These are phyloP conservation scores for Microdochium bolleyi DNA, from an alignment of 2,329 filamentous ascomycete species.

Conservation along the genomic window DNA sequence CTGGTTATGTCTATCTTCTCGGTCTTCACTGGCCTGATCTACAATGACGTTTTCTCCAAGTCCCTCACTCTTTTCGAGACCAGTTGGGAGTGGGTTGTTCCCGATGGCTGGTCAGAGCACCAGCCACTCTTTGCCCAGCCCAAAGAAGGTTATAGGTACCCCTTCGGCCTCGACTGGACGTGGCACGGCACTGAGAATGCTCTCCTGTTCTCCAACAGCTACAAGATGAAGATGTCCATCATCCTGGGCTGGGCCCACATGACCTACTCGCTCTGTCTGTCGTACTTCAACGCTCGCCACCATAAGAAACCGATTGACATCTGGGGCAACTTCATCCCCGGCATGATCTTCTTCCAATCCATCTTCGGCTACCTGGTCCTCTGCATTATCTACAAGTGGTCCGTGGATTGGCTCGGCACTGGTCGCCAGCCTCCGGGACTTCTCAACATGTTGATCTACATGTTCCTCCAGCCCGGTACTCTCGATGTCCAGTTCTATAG, in stretches of 20 bases:
- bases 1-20: conserved; percentile 97
- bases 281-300: conserved; percentile 87
- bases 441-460: conserved; percentile 99
- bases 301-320: conserved; percentile 95
- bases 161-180: conserved; percentile 90
- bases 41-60: conserved; percentile 96
- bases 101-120: conserved; percentile 57
- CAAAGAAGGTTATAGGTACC: conserved; percentile 72
- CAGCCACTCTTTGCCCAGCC: conserved; percentile 59
- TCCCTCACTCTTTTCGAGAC: conserved; percentile 82
- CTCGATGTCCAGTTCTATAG: conserved; percentile 67
- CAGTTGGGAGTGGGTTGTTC: conserved; percentile 75
- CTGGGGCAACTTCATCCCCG: conserved; percentile 93
- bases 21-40: conserved; percentile 92
- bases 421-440: conserved; percentile 71
- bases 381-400: conserved; percentile 97
- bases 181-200: conserved; percentile 97
- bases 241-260: conserved; percentile 96
- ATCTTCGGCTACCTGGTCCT: conserved; percentile 96
- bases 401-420: conserved; percentile 69
- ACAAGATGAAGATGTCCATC: conserved; percentile 99
- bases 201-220: conserved; percentile 92
- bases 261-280: conserved; percentile 94
- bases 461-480: conserved; percentile 86
- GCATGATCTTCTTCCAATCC: conserved; percentile 99